Base-by-base conservation (phyloP, 495 filamentous ascomycete genomes). In the Parathielavia appendiculata region DNA sequence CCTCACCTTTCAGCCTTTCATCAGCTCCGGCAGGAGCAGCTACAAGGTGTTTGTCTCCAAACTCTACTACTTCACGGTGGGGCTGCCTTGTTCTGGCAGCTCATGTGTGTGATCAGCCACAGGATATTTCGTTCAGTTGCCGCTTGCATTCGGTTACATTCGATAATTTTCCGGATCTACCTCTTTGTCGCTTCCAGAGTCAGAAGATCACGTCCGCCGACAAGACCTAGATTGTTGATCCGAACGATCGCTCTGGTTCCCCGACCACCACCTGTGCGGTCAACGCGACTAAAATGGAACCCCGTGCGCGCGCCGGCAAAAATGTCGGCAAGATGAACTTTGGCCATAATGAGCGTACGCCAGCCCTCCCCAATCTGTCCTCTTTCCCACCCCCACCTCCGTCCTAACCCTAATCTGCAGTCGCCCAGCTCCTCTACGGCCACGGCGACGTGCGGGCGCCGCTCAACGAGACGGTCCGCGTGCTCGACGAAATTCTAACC, bases 261-360 rank as follows among this genome's bases (percentile, higher is more conserved):
- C 17, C 11, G 8, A 19, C n/a, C 16, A 34, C 26, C 0, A 50
- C 14, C 11, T n/a, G 20, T 6, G 19, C 1, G 12, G 36, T n/a
- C 22, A 51, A 19, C n/a, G 10, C 46, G 53, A 39, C 51, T 60
- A 76, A 71, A 51, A 83, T 88, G 69, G 88, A 92, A 72, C 87
- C 87, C 51, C 79, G 88, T 50, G 87, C 87, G 40, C 83, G 88
- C 65, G 85, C 84, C 59, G 86, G 84, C 61, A 86, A 90, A 67
- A 88, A 91, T 71, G 89, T 90, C 66, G 90, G 91, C 62, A 90
- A 95, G 68, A 87, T 90, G 79, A 95, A 92, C 70, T 92, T 96
- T 70, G 75, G 71, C 50, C 72, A 85, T 46, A 79, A 80, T 71
- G 92, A 97, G 66, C 78, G 91, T 96, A 78, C 23, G 81, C 76